A percentile compares a stretch with the other conserved stretches of the same genome.
Evolutionary conservation across 176 grass and related monocot species (phyloP).

Genomic region (Saccharum spontaneum): DNA sequence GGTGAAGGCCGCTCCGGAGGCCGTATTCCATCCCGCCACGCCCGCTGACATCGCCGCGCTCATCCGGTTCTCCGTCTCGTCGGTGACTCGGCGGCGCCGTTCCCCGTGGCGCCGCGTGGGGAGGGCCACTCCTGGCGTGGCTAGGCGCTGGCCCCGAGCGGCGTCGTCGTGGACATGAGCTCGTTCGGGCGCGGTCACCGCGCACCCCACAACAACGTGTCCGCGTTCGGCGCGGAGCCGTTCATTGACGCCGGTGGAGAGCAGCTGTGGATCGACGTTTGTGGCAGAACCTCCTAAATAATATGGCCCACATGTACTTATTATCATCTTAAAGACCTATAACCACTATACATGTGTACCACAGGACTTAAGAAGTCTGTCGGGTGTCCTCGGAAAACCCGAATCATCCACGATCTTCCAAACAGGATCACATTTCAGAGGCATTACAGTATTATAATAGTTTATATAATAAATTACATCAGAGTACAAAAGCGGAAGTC

Average conservation of each 20-base stretch:
- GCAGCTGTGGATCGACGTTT: constrained; percentile 61
- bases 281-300: too few species aligned
- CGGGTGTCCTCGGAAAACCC: too few species aligned
- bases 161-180: constrained; percentile 65
- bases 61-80: constrained; percentile 33
- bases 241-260: constrained; percentile 62
- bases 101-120: constrained; percentile 45
- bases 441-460: too few species aligned
- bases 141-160: constrained; percentile 33
- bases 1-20: constrained; percentile 9
- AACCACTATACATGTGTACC: too few species aligned
- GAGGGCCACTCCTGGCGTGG: constrained; percentile 51
- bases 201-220: constrained; percentile 38
- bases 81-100: constrained; percentile 26
- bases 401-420: too few species aligned
- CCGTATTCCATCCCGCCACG: constrained; percentile 23
- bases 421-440: too few species aligned
- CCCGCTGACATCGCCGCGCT: constrained; percentile 49
- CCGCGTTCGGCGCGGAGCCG: not conserved
- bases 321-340: too few species aligned
- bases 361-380: too few species aligned
- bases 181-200: constrained; percentile 1
- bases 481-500: too few species aligned
- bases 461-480: too few species aligned
- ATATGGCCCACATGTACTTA: too few species aligned